Conservation (phyloP, 2,329 filamentous ascomycete species). For the Xylariaceae sp. region DNA sequence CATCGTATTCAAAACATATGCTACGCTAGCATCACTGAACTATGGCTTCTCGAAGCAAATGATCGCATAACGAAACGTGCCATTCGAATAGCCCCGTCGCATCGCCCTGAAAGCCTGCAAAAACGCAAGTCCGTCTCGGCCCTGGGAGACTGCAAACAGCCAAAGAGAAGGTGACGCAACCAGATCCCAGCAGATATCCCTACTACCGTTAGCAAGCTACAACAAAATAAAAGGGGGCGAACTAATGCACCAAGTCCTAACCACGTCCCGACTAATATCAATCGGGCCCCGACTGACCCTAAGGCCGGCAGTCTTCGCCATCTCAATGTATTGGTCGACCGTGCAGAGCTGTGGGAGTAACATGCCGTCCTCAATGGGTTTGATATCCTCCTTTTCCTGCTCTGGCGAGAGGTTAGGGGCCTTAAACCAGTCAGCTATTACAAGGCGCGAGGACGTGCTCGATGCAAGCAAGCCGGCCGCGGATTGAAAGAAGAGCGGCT, state of each 20-base stretch:
- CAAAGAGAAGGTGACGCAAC: conserved; percentile 56
- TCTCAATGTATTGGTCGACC: conserved; percentile 46
- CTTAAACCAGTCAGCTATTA: conserved; percentile 59
- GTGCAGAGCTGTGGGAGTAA: conserved; percentile 53
- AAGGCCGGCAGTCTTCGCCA: conserved; percentile 46
- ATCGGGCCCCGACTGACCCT: conserved; percentile 42
- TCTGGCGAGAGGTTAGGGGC: conserved; percentile 40
- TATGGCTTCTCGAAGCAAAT: conserved; percentile 49
- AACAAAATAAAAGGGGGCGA: neutral
- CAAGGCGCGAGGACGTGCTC: conserved; percentile 47
- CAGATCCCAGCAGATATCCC: conserved; percentile 59
- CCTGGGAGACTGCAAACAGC: conserved; percentile 56
- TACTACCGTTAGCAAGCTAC: conserved; percentile 25
- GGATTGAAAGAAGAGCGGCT: conserved; percentile 53
- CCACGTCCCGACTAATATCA: conserved; percentile 54
- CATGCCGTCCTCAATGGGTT: conserved; percentile 59
- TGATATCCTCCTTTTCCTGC: conserved; percentile 46
- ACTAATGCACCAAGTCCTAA: conserved; percentile 51
- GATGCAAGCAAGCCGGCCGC: conserved; percentile 42
- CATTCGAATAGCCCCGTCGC: conserved; percentile 54
- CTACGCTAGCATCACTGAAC: neutral
- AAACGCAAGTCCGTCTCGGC: conserved; percentile 55
- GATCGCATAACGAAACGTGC: conserved; percentile 53
- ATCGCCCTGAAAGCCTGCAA: conserved; percentile 57
- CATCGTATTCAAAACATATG: neutral